These are phyloP conservation scores for Serendipita sp. DNA, from an alignment of 768 basidiomycete genomes.

Conservation along the genomic window DNA sequence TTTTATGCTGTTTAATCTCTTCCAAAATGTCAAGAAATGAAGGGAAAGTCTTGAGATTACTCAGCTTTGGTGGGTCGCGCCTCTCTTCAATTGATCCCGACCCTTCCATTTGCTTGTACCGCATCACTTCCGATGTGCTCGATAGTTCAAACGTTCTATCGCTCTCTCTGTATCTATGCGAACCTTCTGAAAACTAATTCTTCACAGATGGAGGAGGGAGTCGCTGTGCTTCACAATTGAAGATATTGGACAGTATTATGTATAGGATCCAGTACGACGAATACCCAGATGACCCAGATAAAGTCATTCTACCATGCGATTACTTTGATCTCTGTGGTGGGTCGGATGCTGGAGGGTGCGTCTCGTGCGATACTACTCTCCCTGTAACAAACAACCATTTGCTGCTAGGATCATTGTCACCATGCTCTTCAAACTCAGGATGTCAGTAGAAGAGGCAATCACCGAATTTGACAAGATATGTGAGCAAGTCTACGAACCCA, in stretches of 20 bases:
- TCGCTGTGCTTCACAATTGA: not conserved
- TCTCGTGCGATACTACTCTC: not conserved
- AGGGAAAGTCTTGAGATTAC: conserved; percentile 24
- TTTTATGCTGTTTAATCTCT: no score
- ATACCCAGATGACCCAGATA: not conserved
- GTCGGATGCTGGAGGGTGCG: conserved; percentile 17
- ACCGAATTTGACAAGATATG: not conserved
- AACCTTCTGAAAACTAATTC: no score
- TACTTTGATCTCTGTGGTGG: conserved; percentile 18
- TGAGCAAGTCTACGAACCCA: not conserved
- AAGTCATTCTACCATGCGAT: conserved; percentile 13
- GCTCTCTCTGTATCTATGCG: no score
- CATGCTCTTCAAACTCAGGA: conserved; percentile 7
- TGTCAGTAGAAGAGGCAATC: conserved; percentile 2
- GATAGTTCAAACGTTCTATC: no score
- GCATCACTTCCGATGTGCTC: no score
- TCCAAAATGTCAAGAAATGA: conserved; percentile 22
- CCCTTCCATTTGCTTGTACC: not conserved
- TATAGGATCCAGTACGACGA: not conserved
- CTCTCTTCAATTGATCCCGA: not conserved
- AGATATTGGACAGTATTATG: not conserved
- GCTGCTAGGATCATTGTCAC: conserved; percentile 4
- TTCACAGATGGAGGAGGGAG: not conserved
- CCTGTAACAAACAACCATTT: not conserved
- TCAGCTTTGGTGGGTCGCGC: conserved; percentile 3